Conservation (phyloP, 352 stramenopile species). For the Globisporangium recalcitrans region DNA sequence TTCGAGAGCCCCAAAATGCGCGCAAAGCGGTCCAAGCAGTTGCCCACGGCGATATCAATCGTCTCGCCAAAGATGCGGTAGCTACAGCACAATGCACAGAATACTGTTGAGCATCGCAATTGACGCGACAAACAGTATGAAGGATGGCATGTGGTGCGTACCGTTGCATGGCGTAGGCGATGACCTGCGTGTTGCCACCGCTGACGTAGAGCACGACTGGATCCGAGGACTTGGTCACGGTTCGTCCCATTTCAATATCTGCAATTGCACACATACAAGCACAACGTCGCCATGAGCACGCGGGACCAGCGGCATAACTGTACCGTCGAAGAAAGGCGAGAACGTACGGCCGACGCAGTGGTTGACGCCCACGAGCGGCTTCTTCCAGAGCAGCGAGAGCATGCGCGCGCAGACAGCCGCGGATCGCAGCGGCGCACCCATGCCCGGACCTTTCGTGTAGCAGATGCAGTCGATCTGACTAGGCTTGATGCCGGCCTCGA, state of each 20-base stretch:
- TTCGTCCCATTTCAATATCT: slow-evolving; percentile 99
- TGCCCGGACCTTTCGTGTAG: slow-evolving; percentile 96
- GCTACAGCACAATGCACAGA: slow-evolving; percentile 24
- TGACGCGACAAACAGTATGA: background rate
- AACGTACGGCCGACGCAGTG: slow-evolving; percentile 96
- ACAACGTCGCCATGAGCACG: background rate
- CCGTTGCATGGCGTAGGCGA: slow-evolving; percentile 85
- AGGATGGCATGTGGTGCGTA: slow-evolving; percentile 14
- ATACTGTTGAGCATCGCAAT: slow-evolving; percentile 12
- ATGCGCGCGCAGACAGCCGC: slow-evolving; percentile 94
- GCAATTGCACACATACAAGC: background rate
- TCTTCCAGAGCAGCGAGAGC: slow-evolving; percentile 92
- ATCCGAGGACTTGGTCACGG: slow-evolving; percentile 92
- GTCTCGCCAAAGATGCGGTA: slow-evolving; percentile 99
- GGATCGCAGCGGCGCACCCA: slow-evolving; percentile 97
- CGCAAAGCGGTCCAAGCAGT: slow-evolving; percentile 98
- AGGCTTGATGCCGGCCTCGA: slow-evolving; percentile 84
- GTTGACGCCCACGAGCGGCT: slow-evolving; percentile 97
- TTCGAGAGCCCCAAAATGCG: slow-evolving; percentile 96
- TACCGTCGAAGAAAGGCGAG: slow-evolving; percentile 1
- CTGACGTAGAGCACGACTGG: slow-evolving; percentile 99
- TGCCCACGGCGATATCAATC: slow-evolving; percentile 99
- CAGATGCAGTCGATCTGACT: slow-evolving; percentile 91
- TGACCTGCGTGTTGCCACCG: slow-evolving; percentile 98
- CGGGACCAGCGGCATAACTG: background rate